Base-by-base conservation (phyloP, 2,329 filamentous ascomycete genomes). In the Clarireedia hainanense region DNA sequence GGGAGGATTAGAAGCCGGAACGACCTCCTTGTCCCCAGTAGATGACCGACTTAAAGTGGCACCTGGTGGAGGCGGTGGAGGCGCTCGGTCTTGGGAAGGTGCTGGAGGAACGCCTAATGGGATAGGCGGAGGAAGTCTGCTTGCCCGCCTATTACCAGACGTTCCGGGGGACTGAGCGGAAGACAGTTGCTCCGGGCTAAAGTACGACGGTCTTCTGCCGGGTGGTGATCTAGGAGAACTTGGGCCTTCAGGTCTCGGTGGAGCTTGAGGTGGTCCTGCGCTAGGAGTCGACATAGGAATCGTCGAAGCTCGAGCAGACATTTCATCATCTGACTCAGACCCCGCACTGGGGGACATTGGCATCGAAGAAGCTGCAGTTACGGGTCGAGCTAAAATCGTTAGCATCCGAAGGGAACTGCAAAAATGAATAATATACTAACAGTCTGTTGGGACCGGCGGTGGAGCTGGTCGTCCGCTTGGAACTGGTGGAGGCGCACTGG, bases 271-370 rank as follows among this genome's bases (percentile, higher is more conserved):
- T 23, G 71, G 71, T 24, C 70, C 66, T 30, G 52, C 55, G 27
- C 37, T 59, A 17, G 73, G 70, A 30, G 72, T 71, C 52, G 70
- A 70, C 51, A 77, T 52, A 65, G 72, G 64, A 61, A 77, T 70
- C 50, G 75, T 71, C 61, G 72, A 69, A 64, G 78, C 67, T 66
- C 72, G 71, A 52, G 76, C 75, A 9, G 87, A 90, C 64, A 91
- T 74, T 70, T 96, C 92, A 69, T 96, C 91, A 64, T 95, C 91
- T 45, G 91, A 94, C 68, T 88, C 89, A 1, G 90, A 95, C 30
- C 90, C 91, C 58, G 86, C 80, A 57, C 84, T 89, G 47, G 84
- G 84, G 42, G 88, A 88, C 48, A 79, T 76, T 15, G 80, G 68
- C 45, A 75, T 74, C 37, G 78, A 73, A 40, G 80, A 73, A 50